Base-by-base conservation (phyloP, 1,284 basidiomycete species). In the Malassezia pachydermatis region DNA sequence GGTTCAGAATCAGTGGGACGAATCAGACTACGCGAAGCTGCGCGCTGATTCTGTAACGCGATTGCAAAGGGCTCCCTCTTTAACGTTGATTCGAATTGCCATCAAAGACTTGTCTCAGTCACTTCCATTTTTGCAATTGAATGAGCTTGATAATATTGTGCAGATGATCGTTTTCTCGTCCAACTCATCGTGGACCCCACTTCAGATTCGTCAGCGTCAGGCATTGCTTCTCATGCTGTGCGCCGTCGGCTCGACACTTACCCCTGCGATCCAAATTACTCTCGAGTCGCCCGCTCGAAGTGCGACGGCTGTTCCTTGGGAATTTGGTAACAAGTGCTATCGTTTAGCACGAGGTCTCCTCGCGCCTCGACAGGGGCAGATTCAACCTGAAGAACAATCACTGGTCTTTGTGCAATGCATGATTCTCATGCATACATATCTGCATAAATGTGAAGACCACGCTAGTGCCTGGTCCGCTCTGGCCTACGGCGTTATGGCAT, bases 121-220 rank as follows among this genome's bases (percentile, higher is more conserved):
- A 13, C 30, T 51, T 9, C 48, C 48, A 3, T 45, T 51, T 29
- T n/a, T 51, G 14, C 48, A 51, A 38, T 35, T 27, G 37, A n/a
- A 17, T 28, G 22, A 40, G 6, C 29, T 51, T 19, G 48, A 51
- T 27, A 20, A 24, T 11, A 45, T 35, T 16, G 32, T 45, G 8
- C 17, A 33, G 3, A 7, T 14, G 3, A 20, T 45, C n/a, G 16
- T 17, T 2, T 10, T 34, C 6, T 16, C 23, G 10, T 8, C 17
- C 3, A 28, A 11, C 20, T 9, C 10, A 2, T n/a, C 28, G 5
- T 44, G 41, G 41, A 22, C 41, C 3, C 35, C 41, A 9, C 5
- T 37, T 5, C 48, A 45, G 27, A n/a, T 22, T 4, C 45, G 50
- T 3, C 45, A 52, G 16, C 43, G 45, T 5, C 23, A 27, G 11